phyloP scores from a whole-genome alignment of 2,329 filamentous ascomycete genomes.

The Fonsecaea pedrosoi region DNA sequence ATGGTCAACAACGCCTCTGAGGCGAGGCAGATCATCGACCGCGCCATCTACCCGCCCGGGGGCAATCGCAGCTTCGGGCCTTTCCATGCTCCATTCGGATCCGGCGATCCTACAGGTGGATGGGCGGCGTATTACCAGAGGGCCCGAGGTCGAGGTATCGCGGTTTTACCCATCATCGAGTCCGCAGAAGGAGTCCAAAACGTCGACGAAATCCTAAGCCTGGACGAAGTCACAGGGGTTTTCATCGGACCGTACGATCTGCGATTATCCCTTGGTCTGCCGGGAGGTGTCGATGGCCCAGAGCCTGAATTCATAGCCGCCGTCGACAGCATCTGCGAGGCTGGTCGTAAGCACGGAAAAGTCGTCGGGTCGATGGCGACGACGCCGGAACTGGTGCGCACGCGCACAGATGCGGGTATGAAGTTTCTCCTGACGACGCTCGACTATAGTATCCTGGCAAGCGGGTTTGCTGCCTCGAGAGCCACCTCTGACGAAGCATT shows the following conservation, averaged over 20 bases:
- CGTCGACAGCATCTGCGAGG: not conserved
- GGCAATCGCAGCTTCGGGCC: slow-evolving; percentile 12
- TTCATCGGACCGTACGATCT: slow-evolving; percentile 9
- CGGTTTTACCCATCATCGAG: slow-evolving; percentile 15
- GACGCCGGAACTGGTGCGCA: not conserved
- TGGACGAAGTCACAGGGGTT: not conserved
- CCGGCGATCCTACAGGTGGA: not conserved
- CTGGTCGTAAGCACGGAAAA: not conserved
- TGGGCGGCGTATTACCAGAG: not conserved
- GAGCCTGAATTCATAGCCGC: not conserved
- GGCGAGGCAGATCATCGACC: slow-evolving; percentile 4
- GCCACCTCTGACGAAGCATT: no score
- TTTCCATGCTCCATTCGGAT: not conserved
- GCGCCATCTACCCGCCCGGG: slow-evolving; percentile 12
- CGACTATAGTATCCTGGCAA: no score
- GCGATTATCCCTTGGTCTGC: slow-evolving; percentile 3
- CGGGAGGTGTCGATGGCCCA: not conserved
- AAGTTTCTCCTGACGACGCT: not conserved
- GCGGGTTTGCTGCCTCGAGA: no score
- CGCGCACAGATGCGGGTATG: not conserved
- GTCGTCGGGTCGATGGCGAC: not conserved
- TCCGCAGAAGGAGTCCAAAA: not conserved
- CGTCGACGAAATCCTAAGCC: not conserved
- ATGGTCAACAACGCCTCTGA: slow-evolving; percentile 45
- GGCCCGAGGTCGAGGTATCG: not conserved